Conservation (phyloP, 192 early-diverging fungal species). For the Diversispora eburnea region DNA sequence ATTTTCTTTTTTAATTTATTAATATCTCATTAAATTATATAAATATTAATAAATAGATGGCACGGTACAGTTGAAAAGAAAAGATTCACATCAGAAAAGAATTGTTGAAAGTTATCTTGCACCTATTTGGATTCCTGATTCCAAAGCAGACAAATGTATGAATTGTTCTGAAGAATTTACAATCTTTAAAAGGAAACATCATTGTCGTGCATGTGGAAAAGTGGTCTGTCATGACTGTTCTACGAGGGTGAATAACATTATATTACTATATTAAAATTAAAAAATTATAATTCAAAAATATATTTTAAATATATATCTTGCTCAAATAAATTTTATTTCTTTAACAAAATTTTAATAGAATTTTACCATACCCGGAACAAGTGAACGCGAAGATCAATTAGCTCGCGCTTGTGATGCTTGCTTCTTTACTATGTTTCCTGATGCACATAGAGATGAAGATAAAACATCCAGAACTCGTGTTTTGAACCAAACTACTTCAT, state of each 20-base stretch:
- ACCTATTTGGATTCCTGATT: slow-evolving; percentile 74
- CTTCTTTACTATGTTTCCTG: slow-evolving; percentile 43
- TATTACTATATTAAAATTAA: slow-evolving; percentile 32
- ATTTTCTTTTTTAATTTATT: background rate
- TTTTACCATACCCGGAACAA: slow-evolving; percentile 35
- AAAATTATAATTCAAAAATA: background rate
- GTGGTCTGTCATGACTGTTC: slow-evolving; percentile 75
- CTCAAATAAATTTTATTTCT: background rate
- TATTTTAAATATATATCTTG: background rate
- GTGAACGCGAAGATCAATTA: slow-evolving; percentile 34
- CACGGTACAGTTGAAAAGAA: background rate
- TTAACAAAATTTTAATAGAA: slow-evolving; percentile 24
- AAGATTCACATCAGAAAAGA: slow-evolving; percentile 40
- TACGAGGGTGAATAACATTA: slow-evolving; percentile 48
- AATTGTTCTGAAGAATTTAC: slow-evolving; percentile 70
- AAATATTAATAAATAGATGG: background rate
- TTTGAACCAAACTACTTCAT: slow-evolving; percentile 11
- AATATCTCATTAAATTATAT: background rate
- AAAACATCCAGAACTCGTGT: slow-evolving; percentile 22
- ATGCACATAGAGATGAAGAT: slow-evolving; percentile 27
- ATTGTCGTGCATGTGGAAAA: slow-evolving; percentile 77
- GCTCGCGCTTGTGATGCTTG: slow-evolving; percentile 45
- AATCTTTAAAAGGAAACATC: slow-evolving; percentile 66
- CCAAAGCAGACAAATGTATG: slow-evolving; percentile 60
- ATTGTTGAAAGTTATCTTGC: slow-evolving; percentile 67